Evolutionary conservation across 2,329 filamentous ascomycete species (phyloP).

Genomic region (Exutisphaerella laricina): DNA sequence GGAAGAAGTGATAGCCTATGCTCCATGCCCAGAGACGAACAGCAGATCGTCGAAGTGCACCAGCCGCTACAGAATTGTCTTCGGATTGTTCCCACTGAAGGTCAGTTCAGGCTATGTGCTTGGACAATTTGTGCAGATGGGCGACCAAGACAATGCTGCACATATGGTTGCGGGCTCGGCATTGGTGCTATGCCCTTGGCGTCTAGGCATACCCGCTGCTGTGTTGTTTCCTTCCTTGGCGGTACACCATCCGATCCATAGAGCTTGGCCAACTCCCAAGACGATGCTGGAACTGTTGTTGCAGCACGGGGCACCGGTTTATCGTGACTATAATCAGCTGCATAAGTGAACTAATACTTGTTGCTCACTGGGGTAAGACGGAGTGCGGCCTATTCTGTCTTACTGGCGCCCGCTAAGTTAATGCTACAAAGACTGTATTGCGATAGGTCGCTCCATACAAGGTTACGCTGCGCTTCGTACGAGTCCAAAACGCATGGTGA

Average conservation of each 20-base stretch:
- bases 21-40: constrained; percentile 4
- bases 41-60: constrained; percentile 6
- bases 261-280: no score
- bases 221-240: not conserved
- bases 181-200: not conserved
- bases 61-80: constrained; percentile 6
- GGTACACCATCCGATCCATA: not conserved
- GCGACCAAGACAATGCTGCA: not conserved
- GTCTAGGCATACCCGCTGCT: not conserved
- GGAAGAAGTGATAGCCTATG: constrained; percentile 3
- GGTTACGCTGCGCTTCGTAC: no score
- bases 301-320: no score
- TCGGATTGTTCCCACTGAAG: constrained; percentile 1
- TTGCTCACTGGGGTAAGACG: no score
- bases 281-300: no score
- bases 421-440: no score
- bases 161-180: not conserved
- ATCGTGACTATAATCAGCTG: no score
- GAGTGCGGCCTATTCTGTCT: no score
- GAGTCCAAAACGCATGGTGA: no score
- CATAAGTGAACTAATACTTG: no score
- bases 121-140: constrained; percentile 2
- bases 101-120: constrained; percentile 4
- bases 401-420: no score
- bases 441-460: no score